Base-by-base conservation (phyloP, 2,329 filamentous ascomycete species). In the Cryphonectria carpinicola region DNA sequence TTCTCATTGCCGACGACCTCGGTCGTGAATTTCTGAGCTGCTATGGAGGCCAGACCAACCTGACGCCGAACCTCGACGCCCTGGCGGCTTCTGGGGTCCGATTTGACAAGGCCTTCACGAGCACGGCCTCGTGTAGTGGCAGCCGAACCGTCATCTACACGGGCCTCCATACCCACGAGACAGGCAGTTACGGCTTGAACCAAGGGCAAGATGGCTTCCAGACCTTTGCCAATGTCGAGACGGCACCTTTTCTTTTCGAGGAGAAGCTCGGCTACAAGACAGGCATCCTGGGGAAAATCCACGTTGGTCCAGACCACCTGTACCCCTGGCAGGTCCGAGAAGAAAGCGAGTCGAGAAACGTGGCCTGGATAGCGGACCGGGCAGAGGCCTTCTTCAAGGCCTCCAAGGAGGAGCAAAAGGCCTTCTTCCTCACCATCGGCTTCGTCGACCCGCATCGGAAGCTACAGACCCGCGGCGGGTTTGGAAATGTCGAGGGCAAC, bases 371-470 rank as follows among this genome's bases (percentile, higher is more conserved):
- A 79, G 82, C 84, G 0, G 80, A 81, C 35, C 77, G 78, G 58
- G 80, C 80, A 1, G 78, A 73, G 11, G 74, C 70, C 0, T 84
- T 86, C 71, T 81, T 86, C 58, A 73, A 79, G 7, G 62, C 76
- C 19, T 77, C 81, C 1, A 77, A 77, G 35, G 71, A 73, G 1
- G 73, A 76, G 4, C 71, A 77, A 1, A 76, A 76, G 46, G 78
- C 83, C 0, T 86, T 86, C 72, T 81, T 80, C 70, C 76, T 86
- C 49, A 86, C 84, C 0, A 79, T 86, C 43, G 84, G 81, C 3
- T 85, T 77, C 70, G 78, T 80, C 22, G 84, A 87, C 69, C 83
- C 84, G 4, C 84, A 86, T 74, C 79, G 84, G 11, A 49, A 49
- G 8, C 82, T 84, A 66, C 63, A 75, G 0, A 80, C 78, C 0